These are phyloP conservation scores for Pholiota conissans DNA, from an alignment of 768 basidiomycete genomes.

Conservation along the genomic window DNA sequence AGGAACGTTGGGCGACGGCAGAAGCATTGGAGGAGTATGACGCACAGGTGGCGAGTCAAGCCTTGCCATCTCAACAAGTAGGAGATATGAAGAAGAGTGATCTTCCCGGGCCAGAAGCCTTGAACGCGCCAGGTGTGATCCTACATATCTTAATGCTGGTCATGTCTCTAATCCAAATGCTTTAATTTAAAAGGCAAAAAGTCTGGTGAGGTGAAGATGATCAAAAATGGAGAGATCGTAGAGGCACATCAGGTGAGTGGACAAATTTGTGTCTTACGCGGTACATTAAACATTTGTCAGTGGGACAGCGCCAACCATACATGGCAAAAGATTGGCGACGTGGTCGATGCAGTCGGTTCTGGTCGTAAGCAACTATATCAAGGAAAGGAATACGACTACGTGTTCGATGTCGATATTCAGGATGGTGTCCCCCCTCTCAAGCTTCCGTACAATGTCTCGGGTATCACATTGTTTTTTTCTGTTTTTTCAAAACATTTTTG, in stretches of 20 bases:
- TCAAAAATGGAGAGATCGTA: slow-evolving; percentile 75
- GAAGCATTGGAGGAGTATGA: slow-evolving; percentile 71
- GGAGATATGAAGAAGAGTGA: slow-evolving; percentile 94
- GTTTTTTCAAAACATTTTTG: not conserved
- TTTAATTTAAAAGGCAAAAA: slow-evolving; percentile 68
- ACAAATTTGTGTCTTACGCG: not conserved
- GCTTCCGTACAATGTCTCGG: slow-evolving; percentile 88
- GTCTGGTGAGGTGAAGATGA: slow-evolving; percentile 91
- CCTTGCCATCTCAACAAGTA: slow-evolving; percentile 82
- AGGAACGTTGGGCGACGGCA: slow-evolving; percentile 71
- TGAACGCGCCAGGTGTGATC: slow-evolving; percentile 62
- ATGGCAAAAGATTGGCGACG: slow-evolving; percentile 96
- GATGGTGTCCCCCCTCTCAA: slow-evolving; percentile 93
- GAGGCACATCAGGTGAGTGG: slow-evolving; percentile 84
- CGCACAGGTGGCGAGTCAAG: slow-evolving; percentile 71
- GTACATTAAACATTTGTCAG: slow-evolving; percentile 39
- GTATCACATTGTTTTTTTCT: slow-evolving; percentile 37
- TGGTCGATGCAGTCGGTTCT: slow-evolving; percentile 91
- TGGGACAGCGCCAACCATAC: slow-evolving; percentile 70
- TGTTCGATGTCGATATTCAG: slow-evolving; percentile 97
- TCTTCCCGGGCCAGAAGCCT: slow-evolving; percentile 82
- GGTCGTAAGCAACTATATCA: slow-evolving; percentile 89
- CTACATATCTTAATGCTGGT: not conserved
- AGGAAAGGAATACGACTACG: slow-evolving; percentile 97
- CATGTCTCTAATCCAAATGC: not conserved